Base-by-base conservation (phyloP, 1,284 basidiomycete species). In the Sporisorium sorghi region DNA sequence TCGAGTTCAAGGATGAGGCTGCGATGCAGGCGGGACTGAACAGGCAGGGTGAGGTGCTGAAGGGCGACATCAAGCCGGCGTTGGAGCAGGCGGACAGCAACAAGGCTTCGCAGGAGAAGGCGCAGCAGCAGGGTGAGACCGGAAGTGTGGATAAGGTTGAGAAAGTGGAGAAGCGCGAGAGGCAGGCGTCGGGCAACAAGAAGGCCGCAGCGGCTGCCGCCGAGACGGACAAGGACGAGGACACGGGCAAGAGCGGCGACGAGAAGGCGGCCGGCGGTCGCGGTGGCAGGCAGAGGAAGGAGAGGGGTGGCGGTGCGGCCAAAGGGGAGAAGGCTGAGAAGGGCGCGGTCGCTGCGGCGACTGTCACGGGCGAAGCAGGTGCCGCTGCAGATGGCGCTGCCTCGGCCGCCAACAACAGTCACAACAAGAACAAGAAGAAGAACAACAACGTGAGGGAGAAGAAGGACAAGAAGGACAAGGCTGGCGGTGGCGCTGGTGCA, bases 81-180 rank as follows among this genome's bases (percentile, higher is more conserved):
- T 43, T 71, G 35, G 71, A 73, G 54, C 58, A 64, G 42, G 71
- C 75, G 17, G 71, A 77, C 55, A 68, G 64, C 57, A 70, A 67
- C 49, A 75, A 71, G 42, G 40, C 50, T n/a, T 32, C 39, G 58
- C 40, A 32, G 47, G n/a, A n/a, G n/a, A n/a, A n/a, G n/a, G n/a
- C n/a, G n/a, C 32, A 21, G 63, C 21, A 23, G 49, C 23, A 37
- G 43, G 58, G 43, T 14, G 37, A 32, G 35, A 26, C 28, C 12
- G 48, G 23, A 21, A 37, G 21, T 30, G 37, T n/a, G 35, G 54
- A 47, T 24, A 51, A 37, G 47, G 48, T 17, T 44, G 56, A 52
- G 33, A 60, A 49, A 43, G 37, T 7, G 15, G 44, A 33, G n/a
- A 42, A 35, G 30, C 30, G 32, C 30, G 47, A 51, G 37, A 44